Base-by-base conservation (phyloP, 495 filamentous ascomycete species). In the Penicillium taxi region DNA sequence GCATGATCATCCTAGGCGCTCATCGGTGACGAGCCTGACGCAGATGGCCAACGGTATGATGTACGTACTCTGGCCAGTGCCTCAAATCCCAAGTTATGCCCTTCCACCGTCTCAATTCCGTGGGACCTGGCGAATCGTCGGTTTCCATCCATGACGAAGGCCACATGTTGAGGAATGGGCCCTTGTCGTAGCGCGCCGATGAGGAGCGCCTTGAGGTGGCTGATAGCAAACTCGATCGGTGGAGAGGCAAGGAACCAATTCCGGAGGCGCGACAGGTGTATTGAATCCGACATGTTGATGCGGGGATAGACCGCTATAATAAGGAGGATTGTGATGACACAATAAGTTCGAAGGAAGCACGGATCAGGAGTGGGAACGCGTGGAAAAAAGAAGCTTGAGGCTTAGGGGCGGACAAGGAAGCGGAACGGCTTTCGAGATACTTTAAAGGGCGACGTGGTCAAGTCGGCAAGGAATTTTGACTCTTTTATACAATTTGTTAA, bases 61-160 rank as follows among this genome's bases (percentile, higher is more conserved):
- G 17, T 16, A 30, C 48, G 68, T 44, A 87, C 84, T 54, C 79
- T 74, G 25, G 89, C 93, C 26, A 98, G 69, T 14, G 91, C 88
- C 63, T 98, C 91, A 51, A 96, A 98, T 5, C 91, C 91, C 45
- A 95, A 61, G 52, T 91, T 86, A 58, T 98, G 91, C n/a, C 91
- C 91, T 63, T 98, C 88, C 24, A 95, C 81, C 0, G 88, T 94
- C 72, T 98, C 91, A 52, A 98, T 94, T 32, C 90, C 78, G 64
- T 90, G 86, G 31, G 69, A 81, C 32, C 85, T 72, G 1, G 91
- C 91, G 60, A 91, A 98, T 14, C 91, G 78, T 32, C 91, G 68
- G 58, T 98, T 98, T 24, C 91, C 91, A 59, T 98, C 91, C 93
- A 96, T 96, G 38, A 95, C 88, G 52, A 98, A 96, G 5, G 91